Evolutionary conservation across 352 stramenopile species (phyloP).

Genomic region (Globisporangium polare): DNA sequence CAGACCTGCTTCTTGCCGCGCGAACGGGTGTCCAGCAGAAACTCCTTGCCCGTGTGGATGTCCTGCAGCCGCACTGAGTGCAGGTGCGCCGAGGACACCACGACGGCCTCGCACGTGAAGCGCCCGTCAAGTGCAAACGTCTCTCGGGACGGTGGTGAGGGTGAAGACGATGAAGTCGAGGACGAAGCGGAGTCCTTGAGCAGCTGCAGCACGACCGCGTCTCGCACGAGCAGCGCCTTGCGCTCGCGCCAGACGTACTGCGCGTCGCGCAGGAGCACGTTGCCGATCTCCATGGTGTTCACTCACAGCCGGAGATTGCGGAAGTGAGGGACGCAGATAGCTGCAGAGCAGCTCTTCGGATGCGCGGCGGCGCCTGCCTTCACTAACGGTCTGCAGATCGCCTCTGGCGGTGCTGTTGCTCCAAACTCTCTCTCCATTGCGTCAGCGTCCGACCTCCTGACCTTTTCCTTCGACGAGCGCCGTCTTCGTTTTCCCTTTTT

Average conservation of each 20-base stretch:
- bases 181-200: slow-evolving; percentile 16
- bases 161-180: slow-evolving; percentile 2
- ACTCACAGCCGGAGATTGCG: neutral
- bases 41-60: slow-evolving; percentile 34
- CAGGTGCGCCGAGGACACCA: slow-evolving; percentile 58
- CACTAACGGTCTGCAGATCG: neutral
- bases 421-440: too few species aligned
- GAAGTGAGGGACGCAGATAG: neutral
- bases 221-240: slow-evolving; percentile 27
- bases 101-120: slow-evolving; percentile 43
- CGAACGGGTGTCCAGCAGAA: slow-evolving; percentile 36
- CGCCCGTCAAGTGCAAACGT: slow-evolving; percentile 36
- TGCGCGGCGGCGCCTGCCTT: neutral
- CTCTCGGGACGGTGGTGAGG: slow-evolving; percentile 19
- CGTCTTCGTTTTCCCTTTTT: neutral
- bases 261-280: slow-evolving; percentile 40
- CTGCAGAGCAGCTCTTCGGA: too few species aligned
- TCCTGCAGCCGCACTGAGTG: slow-evolving; percentile 49
- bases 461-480: neutral
- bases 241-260: slow-evolving; percentile 50
- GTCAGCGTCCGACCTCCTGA: neutral
- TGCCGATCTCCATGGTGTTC: slow-evolving; percentile 40
- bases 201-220: slow-evolving; percentile 31
- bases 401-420: too few species aligned
- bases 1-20: slow-evolving; percentile 51